Evolutionary conservation across 23 red algal species (phyloP), one percentile per base, ranked within the genome.

Genomic region (Gracilariopsis chorda): DNA sequence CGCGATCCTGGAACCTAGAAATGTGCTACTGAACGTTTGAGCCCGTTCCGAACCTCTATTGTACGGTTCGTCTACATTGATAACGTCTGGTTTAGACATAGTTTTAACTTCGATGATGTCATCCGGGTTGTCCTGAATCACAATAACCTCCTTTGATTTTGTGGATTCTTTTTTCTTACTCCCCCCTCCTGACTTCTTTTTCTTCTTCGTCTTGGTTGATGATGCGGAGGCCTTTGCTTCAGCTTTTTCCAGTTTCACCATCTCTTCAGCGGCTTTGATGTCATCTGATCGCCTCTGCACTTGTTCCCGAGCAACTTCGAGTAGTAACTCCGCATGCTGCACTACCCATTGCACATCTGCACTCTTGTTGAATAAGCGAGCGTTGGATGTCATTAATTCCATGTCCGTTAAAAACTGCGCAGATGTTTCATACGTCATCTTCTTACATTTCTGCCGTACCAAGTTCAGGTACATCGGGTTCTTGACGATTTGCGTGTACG

Each of bases 271-370:
- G 39, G 90, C 87, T 1, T 76, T 70, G 61, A 99, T 94, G 13
- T 94, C 87, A 19, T 90, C 82, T 21, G 75, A 65, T n/a, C 85
- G 40, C 53, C 51, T 77, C n/a, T 27, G 49, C 32, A 99, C 25
- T 30, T 90, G 52, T 49, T 99, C 94, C 39, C 48, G 39, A 1
- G 97, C 97, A 7, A 92, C 90, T 20, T 99, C 93, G 7, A 77
- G n/a, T 61, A 99, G 61, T 43, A 94, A 61, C 30, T 91, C 53
- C 9, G 97, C 93, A 47, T 99, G 97, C 79, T 99, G 97, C 48
- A 96, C 88, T 11, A 99, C 94, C 97, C 97, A 99, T 24, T 94
- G 52, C 33, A 79, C 93, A 47, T 99, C 97, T 0, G 93, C 88
- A 10, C 73, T 82, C 12, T 81, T 90, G 62, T 99, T 95, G 53